Conservation (phyloP, 345 rosid genomes). For the Salix caprea region DNA sequence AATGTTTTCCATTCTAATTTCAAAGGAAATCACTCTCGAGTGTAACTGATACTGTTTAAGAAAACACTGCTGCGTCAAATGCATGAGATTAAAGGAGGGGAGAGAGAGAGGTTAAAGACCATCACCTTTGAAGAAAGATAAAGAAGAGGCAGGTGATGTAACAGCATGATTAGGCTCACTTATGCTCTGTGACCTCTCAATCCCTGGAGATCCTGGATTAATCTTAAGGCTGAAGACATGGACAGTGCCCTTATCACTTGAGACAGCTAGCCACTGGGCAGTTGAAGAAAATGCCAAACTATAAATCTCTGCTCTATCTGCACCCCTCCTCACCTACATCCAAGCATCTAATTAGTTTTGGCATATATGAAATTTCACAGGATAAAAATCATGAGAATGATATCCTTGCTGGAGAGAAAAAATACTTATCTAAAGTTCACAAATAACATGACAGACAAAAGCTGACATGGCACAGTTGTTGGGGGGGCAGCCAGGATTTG, state of each 20-base stretch:
- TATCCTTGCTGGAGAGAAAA: background rate
- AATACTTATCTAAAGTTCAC: background rate
- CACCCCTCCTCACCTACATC: constrained; percentile 89
- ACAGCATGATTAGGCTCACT: constrained; percentile 30
- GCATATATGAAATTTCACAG: background rate
- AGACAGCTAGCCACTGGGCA: constrained; percentile 88
- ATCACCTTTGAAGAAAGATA: constrained; percentile 76
- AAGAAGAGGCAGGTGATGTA: constrained; percentile 48
- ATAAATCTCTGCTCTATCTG: constrained; percentile 95
- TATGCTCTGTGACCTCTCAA: constrained; percentile 39
- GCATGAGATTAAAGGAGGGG: background rate
- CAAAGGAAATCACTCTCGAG: background rate
- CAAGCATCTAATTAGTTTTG: background rate
- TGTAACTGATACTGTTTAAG: background rate
- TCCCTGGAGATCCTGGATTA: constrained; percentile 45
- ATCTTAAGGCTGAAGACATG: constrained; percentile 89
- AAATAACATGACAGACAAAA: background rate
- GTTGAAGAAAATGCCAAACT: constrained; percentile 91
- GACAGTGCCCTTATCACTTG: constrained; percentile 97
- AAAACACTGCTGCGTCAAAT: background rate
- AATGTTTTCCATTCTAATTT: background rate
- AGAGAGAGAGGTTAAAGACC: background rate
- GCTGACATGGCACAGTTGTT: too few species aligned
- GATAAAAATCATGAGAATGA: background rate
- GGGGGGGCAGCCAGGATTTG: background rate